A percentile compares a stretch with the other conserved stretches of the same genome.
phyloP scores from a whole-genome alignment of 257 asterid species.

The Nemophila menziesii region DNA sequence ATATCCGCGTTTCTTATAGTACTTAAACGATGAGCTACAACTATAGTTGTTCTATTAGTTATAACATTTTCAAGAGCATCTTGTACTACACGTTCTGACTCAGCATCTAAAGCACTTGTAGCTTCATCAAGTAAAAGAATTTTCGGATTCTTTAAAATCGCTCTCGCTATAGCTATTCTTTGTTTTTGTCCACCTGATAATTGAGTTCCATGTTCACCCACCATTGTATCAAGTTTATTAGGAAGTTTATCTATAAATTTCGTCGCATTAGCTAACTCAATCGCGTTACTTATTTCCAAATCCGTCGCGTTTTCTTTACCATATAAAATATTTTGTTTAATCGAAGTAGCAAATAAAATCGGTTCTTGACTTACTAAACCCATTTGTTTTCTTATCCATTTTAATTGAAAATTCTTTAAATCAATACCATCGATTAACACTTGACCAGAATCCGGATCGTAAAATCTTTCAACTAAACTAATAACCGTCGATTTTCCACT shows the following conservation, averaged over 20 bases:
- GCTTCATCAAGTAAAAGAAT: constrained; percentile 79
- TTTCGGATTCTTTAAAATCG: constrained; percentile 46
- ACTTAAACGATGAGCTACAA: constrained; percentile 56
- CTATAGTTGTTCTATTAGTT: constrained; percentile 49
- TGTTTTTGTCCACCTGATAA: constrained; percentile 80
- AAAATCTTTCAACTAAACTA: constrained; percentile 20
- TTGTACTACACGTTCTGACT: constrained; percentile 57
- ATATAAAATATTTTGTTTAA: constrained; percentile 18
- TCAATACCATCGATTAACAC: constrained; percentile 20
- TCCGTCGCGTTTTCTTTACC: constrained; percentile 20
- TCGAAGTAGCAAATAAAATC: constrained; percentile 18
- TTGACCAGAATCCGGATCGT: constrained; percentile 25
- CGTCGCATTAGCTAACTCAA: constrained; percentile 20
- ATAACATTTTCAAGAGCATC: constrained; percentile 60
- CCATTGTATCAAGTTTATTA: constrained; percentile 34
- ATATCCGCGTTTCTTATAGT: constrained; percentile 42
- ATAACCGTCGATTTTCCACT: constrained; percentile 26
- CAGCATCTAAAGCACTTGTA: constrained; percentile 64
- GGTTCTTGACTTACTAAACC: constrained; percentile 33
- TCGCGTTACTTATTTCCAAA: constrained; percentile 13
- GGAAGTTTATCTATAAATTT: constrained; percentile 11
- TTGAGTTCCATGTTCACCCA: constrained; percentile 61
- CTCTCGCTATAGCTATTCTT: constrained; percentile 71
- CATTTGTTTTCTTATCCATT: constrained; percentile 20
- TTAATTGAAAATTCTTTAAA: constrained; percentile 16